phyloP scores from a whole-genome alignment of 2,329 filamentous ascomycete species.

The Aspergillus sp. region DNA sequence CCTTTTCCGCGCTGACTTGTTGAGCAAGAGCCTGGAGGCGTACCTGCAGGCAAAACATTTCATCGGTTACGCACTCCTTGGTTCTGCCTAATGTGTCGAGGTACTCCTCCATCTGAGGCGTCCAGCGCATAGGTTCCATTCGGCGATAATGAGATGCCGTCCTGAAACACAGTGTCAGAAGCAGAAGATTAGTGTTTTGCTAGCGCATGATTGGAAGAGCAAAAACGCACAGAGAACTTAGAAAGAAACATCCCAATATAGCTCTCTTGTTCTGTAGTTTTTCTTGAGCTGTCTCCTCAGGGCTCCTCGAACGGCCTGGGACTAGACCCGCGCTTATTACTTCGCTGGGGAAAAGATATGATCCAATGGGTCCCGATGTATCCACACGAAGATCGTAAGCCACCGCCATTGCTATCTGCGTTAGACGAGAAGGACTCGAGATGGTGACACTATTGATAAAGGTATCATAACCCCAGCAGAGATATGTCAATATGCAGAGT shows the following conservation, averaged over 20 bases:
- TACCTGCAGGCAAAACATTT: neutral
- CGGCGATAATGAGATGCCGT: neutral
- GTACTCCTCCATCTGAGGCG: neutral
- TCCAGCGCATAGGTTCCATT: constrained; percentile 1
- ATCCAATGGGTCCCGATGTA: neutral
- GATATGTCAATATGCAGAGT: neutral
- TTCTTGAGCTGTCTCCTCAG: neutral
- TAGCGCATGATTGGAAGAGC: neutral
- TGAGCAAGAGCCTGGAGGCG: neutral
- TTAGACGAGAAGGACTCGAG: neutral
- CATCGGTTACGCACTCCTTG: neutral
- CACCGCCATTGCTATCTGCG: neutral
- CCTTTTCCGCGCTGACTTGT: neutral
- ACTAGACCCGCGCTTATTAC: neutral
- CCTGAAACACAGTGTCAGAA: neutral
- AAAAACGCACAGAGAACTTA: neutral
- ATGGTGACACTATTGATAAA: neutral
- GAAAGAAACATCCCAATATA: neutral
- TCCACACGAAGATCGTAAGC: neutral
- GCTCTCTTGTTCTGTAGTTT: neutral
- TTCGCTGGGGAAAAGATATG: neutral
- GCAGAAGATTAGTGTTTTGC: neutral
- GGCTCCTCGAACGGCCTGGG: neutral
- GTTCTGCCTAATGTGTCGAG: neutral
- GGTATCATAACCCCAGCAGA: neutral